Percentiles rank a stretch among this genome's conserved stretches.
Evolutionary conservation across 2,329 filamentous ascomycete genomes (phyloP).

Genomic region (Pseudocercospora cruenta): DNA sequence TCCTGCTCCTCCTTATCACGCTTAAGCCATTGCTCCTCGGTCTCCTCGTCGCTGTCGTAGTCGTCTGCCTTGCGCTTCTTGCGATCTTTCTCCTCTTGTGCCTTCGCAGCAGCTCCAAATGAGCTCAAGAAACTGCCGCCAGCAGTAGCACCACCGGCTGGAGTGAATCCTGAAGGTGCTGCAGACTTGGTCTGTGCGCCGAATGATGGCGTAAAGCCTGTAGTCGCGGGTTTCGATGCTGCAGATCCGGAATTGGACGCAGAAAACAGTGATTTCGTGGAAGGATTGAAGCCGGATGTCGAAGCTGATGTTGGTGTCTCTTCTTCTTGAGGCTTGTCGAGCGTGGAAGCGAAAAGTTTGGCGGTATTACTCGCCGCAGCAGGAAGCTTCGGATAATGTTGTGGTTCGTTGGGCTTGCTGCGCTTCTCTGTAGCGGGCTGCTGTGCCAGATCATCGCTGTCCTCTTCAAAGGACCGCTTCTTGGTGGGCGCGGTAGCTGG

Average conservation of each 20-base stretch:
- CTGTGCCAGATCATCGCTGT: conserved; percentile 20
- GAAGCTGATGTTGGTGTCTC: conserved; percentile 11
- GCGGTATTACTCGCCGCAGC: conserved; percentile 37
- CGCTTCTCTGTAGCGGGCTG: conserved; percentile 38
- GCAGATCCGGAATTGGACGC: conserved; percentile 10
- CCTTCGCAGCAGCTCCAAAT: conserved; percentile 46
- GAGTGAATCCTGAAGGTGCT: conserved; percentile 14
- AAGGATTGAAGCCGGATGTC: conserved; percentile 24
- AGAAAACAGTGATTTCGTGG: conserved; percentile 26
- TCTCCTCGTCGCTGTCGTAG: conserved; percentile 57
- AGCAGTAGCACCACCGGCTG: conserved; percentile 35
- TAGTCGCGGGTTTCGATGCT: conserved; percentile 25
- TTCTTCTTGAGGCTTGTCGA: conserved; percentile 30
- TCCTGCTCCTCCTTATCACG: conserved; percentile 51
- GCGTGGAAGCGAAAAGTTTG: conserved; percentile 36
- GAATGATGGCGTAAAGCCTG: conserved; percentile 47
- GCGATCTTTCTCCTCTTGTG: conserved; percentile 48
- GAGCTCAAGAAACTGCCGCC: conserved; percentile 46
- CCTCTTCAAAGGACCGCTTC: conserved; percentile 34
- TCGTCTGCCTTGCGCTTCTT: conserved; percentile 55
- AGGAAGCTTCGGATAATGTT: conserved; percentile 36
- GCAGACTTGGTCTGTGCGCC: conserved; percentile 41
- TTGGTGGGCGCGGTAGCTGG: conserved; percentile 35
- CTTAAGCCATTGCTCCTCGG: conserved; percentile 54
- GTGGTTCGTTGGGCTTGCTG: conserved; percentile 31